Percentiles rank a stretch among this genome's conserved stretches.
These are phyloP conservation scores for Sodiomyces alkalinus DNA, from an alignment of 2,329 filamentous ascomycete species.

Conservation along the genomic window DNA sequence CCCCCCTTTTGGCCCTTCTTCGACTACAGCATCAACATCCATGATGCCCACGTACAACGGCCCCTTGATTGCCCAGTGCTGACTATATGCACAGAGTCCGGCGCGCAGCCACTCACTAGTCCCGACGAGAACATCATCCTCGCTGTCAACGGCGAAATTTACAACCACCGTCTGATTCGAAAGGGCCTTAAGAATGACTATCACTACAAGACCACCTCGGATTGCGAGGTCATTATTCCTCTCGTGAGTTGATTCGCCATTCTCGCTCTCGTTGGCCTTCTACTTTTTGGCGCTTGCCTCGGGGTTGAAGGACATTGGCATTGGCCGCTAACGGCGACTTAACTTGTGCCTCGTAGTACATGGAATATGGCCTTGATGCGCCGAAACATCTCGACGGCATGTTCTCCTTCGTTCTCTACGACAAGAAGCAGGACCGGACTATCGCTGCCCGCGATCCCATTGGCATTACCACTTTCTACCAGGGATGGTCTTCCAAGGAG, in stretches of 20 bases:
- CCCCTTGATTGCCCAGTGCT: neutral
- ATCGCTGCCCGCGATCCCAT: constrained; percentile 94
- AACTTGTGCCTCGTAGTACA: constrained; percentile 43
- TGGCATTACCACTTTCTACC: constrained; percentile 93
- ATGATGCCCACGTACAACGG: neutral
- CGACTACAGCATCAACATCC: constrained; percentile 1
- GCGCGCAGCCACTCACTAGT: constrained; percentile 90
- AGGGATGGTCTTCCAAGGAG: constrained; percentile 75
- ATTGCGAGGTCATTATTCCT: constrained; percentile 98
- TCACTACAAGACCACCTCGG: constrained; percentile 96
- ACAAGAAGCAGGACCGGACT: constrained; percentile 84
- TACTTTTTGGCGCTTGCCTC: too few relatives aligned
- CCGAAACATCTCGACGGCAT: constrained; percentile 94
- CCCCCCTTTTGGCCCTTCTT: constrained; percentile 3
- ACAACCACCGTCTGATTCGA: constrained; percentile 93
- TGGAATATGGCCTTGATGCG: constrained; percentile 81
- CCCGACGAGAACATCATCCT: constrained; percentile 77
- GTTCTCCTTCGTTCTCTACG: constrained; percentile 98
- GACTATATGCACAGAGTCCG: constrained; percentile 49
- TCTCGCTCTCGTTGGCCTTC: too few relatives aligned
- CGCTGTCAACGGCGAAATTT: constrained; percentile 98
- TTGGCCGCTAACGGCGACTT: constrained; percentile 1
- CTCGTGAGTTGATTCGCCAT: constrained; percentile 63
- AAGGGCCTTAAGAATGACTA: constrained; percentile 74
- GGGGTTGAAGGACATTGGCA: too few relatives aligned